Conservation (phyloP, 345 rosid species). For the Hypericum perforatum region DNA sequence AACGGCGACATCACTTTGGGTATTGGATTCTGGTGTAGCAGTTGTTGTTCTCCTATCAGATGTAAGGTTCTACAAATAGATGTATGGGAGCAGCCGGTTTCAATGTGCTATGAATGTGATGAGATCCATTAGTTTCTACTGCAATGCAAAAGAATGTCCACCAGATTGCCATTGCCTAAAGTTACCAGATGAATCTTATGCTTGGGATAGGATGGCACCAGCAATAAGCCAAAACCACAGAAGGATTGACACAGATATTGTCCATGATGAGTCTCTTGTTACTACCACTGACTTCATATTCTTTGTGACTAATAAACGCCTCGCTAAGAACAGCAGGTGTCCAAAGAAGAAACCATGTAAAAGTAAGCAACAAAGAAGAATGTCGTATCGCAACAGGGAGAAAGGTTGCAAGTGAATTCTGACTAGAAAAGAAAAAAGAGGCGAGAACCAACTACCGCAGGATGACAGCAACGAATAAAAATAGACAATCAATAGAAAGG, state of each 20-base stretch:
- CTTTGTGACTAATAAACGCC: slow-evolving; percentile 24
- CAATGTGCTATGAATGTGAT: slow-evolving; percentile 14
- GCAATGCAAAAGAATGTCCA: slow-evolving; percentile 15
- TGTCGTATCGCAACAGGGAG: no score
- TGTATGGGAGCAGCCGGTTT: slow-evolving; percentile 29
- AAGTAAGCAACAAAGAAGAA: no score
- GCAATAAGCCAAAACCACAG: slow-evolving; percentile 19
- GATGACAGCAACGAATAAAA: no score
- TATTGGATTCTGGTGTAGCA: slow-evolving; percentile 25
- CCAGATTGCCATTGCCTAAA: slow-evolving; percentile 23
- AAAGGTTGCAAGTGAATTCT: no score
- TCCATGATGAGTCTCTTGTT: slow-evolving; percentile 23
- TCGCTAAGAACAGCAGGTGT: not conserved
- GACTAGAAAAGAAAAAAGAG: no score
- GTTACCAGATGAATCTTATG: slow-evolving; percentile 20
- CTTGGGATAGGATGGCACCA: slow-evolving; percentile 23
- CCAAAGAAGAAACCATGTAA: no score
- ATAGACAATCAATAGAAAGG: no score
- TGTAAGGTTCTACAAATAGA: slow-evolving; percentile 25
- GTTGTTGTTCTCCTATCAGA: slow-evolving; percentile 20
- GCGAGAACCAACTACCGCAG: no score
- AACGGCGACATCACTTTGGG: slow-evolving; percentile 22
- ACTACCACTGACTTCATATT: slow-evolving; percentile 22
- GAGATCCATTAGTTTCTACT: slow-evolving; percentile 18
- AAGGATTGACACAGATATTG: slow-evolving; percentile 19